phyloP scores from a whole-genome alignment of 2,329 filamentous ascomycete genomes.

The Chrysosporium keratinophilum region DNA sequence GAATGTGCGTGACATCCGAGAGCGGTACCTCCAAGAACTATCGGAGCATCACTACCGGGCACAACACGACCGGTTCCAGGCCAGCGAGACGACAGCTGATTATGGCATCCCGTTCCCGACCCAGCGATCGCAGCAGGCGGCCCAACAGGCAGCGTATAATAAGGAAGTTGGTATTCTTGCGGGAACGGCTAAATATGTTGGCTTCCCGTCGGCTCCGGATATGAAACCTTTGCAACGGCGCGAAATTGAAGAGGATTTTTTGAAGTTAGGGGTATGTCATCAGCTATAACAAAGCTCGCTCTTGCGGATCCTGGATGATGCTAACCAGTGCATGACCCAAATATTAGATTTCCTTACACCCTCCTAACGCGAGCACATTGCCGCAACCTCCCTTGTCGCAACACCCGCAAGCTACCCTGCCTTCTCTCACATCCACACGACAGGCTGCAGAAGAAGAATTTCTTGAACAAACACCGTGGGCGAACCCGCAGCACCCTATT shows the following conservation, averaged over 20 bases:
- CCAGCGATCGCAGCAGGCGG: conserved; percentile 63
- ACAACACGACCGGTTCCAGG: conserved; percentile 72
- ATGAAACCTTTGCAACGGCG: conserved; percentile 60
- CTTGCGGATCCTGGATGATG: background rate
- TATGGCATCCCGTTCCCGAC: conserved; percentile 73
- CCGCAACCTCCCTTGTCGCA: conserved; percentile 22
- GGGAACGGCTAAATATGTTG: conserved; percentile 86
- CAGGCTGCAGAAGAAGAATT: conserved; percentile 70
- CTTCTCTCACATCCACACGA: conserved; percentile 27
- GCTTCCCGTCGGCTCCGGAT: conserved; percentile 88
- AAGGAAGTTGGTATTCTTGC: conserved; percentile 85
- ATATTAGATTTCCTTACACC: conserved; percentile 1
- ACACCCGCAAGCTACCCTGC: conserved; percentile 22
- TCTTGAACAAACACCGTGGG: conserved; percentile 82
- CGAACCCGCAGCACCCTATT: conserved; percentile 71
- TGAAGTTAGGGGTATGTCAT: conserved; percentile 71
- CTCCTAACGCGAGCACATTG: background rate
- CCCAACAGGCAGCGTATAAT: conserved; percentile 84
- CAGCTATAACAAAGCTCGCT: background rate
- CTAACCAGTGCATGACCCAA: background rate
- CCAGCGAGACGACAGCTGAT: conserved; percentile 67
- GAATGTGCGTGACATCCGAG: conserved; percentile 68
- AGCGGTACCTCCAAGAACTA: conserved; percentile 65
- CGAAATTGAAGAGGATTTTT: conserved; percentile 77
- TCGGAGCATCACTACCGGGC: conserved; percentile 89